A percentile compares a stretch with the other conserved stretches of the same genome.
Conservation (phyloP, 305 asterid species). For the Fraxinus angustifolia region DNA sequence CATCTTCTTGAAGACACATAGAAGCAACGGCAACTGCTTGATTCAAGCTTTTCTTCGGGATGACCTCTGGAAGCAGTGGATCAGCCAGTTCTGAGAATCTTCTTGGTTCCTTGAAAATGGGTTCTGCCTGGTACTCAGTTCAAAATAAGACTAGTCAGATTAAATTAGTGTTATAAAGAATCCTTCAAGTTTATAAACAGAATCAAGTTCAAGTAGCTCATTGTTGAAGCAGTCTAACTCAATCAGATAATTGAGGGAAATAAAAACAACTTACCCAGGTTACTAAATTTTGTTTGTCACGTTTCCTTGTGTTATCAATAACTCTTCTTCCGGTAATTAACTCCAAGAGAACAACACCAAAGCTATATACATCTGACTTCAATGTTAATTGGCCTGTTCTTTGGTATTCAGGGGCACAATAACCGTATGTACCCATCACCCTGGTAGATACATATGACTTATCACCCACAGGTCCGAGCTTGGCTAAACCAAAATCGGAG, state of each 20-base stretch:
- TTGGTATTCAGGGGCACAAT: constrained; percentile 89
- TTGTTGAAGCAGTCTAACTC: neutral
- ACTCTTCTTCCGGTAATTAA: constrained; percentile 70
- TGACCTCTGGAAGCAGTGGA: constrained; percentile 51
- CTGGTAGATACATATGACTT: constrained; percentile 68
- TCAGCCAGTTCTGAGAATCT: constrained; percentile 61
- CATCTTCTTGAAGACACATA: constrained; percentile 79
- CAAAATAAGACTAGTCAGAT: neutral
- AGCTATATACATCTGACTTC: constrained; percentile 78
- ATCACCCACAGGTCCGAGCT: constrained; percentile 83
- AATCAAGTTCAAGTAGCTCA: neutral
- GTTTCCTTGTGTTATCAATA: constrained; percentile 42
- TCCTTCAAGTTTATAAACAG: neutral
- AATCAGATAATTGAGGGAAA: neutral
- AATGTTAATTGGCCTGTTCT: constrained; percentile 76
- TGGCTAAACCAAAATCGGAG: constrained; percentile 87
- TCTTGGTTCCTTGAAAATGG: constrained; percentile 55
- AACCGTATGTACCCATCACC: constrained; percentile 90
- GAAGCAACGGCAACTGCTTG: constrained; percentile 80
- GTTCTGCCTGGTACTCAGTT: constrained; percentile 50
- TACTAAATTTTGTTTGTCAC: constrained; percentile 53
- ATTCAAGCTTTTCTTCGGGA: constrained; percentile 59
- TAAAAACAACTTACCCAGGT: constrained; percentile 48
- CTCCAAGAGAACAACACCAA: constrained; percentile 82
- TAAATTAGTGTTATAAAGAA: neutral